Base-by-base conservation (phyloP, 2,329 filamentous ascomycete genomes). In the Truncatella angustata region DNA sequence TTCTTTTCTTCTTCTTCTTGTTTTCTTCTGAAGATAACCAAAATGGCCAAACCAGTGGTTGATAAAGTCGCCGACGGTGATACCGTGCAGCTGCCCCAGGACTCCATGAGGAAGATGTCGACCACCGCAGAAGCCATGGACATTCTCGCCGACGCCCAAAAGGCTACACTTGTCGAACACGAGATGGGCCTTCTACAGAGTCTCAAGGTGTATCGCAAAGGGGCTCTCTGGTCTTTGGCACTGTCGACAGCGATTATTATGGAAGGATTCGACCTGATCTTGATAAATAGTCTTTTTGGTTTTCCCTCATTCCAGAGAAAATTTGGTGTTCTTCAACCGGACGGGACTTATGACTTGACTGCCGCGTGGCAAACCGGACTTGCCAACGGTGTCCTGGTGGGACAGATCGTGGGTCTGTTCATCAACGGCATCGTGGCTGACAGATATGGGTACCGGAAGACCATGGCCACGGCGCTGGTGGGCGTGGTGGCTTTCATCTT, bases 201-300 rank as follows among this genome's bases (percentile, higher is more conserved):
- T 12, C 30, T 67, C 42, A 54, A 54, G 24, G 59, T 65, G 54
- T 66, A 66, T 51, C 64, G 63, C 18, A 62, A 49, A 50, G 65
- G 63, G 11, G 62, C 60, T 10, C 55, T 66, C 47, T 67, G 64
- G 64, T 67, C 65, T 6, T 16, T 63, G 12, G 34, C 65, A 46
- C 60, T 67, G 34, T 67, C 65, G 2, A 62, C 66, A 60, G 60
- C 63, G 6, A 67, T 67, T 30, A 58, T 67, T 23, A 67, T 67
- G 65, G 65, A 67, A 61, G 65, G 65, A 59, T 47, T 66, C 39
- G 65, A 67, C 53, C 59, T 56, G 2, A 65, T 66, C 21, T 62
- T 67, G 10, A 65, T 67, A 12, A 57, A 63, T 28, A 67, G 57
- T 26, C 66, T 66, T 55, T 65, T 62, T 48, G 64, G 63, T 5